Base-by-base conservation (phyloP, 2,329 filamentous ascomycete species). In the Teratosphaeriaceae sp. region DNA sequence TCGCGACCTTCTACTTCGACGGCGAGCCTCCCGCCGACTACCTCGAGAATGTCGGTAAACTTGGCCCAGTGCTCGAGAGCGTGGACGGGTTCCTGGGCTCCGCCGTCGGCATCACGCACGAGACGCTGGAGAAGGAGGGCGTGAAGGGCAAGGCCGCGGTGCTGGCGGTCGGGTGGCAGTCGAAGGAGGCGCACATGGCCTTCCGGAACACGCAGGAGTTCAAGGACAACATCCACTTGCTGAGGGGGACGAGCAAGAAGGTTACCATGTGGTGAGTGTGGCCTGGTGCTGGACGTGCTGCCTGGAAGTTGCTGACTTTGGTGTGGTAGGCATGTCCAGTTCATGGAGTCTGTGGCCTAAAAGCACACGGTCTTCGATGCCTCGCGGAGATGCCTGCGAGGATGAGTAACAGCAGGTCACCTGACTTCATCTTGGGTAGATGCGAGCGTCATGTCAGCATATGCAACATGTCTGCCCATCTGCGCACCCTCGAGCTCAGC, bases 141-240 rank as follows among this genome's bases (percentile, higher is more conserved):
- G 58, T 61, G 2, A 57, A 66, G 50, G 71, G 67, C 9, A 65
- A 65, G 42, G 56, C 68, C 43, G 66, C 67, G 51, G 51, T 71
- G 3, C 45, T 67, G n/a, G 62, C 65, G 15, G 60, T 75, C 42
- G 75, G 74, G 4, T 79, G 76, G 76, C 59, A 68, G 39, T 72
- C 63, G 51, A 62, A 72, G 16, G 69, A 75, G 26, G 63, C 61
- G 37, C 76, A 79, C 56, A 60, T 68, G 64, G 58, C 58, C 38
- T 73, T 66, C 23, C 61, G 67, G 42, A 60, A 71, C 49, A 69
- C 68, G 21, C 59, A 67, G 47, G 62, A 57, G 20, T 78, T 77
- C 54, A 56, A 53, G 24, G 56, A 63, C 18, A 59, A 64, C 13
- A 67, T 74, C 26, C 33, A 39, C 19, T 22, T 44, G 26, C 15